Evolutionary conservation across 1,284 basidiomycete species (phyloP), one percentile per base, ranked within the genome.

Genomic region (Leccinum insigne): DNA sequence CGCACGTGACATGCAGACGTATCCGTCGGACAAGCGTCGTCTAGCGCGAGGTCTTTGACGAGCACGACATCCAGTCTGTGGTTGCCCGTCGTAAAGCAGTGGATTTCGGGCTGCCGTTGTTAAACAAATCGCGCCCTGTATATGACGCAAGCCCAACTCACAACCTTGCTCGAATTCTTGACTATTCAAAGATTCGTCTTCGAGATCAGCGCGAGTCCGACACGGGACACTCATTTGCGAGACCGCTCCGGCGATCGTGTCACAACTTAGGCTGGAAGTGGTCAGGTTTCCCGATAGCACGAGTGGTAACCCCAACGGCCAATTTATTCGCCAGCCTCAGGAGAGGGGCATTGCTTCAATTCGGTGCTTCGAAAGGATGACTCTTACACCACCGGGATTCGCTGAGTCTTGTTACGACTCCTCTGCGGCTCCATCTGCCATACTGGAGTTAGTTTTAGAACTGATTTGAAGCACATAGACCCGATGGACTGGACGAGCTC

Each of bases 41-140:
- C 84, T 99, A 38, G 42, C 90, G 95, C 42, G 93, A 98, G 78
- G 93, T 93, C 21, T 93, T 94, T 72, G 95, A 98, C 78, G 93
- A 98, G 78, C 92, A 93, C 78, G 94, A 99, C 73, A 98, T 99
- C 75, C 92, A 96, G 75, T 93, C 91, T 66, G 97, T 99, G 57
- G 96, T 99, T 57, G 96, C 98, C 63, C 87, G 65, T 66, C 92
- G 94, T 70, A 96, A 95, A 73, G 94, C 94, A 59, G 95, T 96
- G 62, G 93, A 96, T 82, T 97, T 96, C 72, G 95, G 94, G 69
- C 81, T 93, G 66, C 93, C 95, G 11, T 80, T 99, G 67, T 83
- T 99, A 71, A 99, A 98, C 82, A 95, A 99, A 29, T 29, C 26
- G 26, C 78, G 88, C 95, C 38, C 13, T 38, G 38, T 38, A 38